Base-by-base conservation (phyloP, 257 asterid species). In the Primulina tabacum region DNA sequence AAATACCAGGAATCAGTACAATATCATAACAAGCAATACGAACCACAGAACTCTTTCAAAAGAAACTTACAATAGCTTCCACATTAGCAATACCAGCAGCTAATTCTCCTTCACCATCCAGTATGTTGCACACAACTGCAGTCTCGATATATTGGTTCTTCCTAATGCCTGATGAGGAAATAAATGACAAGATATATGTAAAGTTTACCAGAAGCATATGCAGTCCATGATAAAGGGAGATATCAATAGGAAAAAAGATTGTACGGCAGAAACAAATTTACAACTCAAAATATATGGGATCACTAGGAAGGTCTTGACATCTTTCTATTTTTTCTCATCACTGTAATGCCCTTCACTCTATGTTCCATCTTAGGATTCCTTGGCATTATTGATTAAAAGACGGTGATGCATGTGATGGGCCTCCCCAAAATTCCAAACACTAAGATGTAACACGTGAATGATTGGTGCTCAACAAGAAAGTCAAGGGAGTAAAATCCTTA, bases 41-140 rank as follows among this genome's bases (percentile, higher is more conserved):
- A 56, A 38, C 14, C 64, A 4, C 75, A 11, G 28, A n/a, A 66
- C 65, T 60, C 53, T 52, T 37, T 5, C 11, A 32, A 68, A 55
- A 30, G 17, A 59, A 70, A 80, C 95, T 82, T 82, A 90, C 99
- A 28, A 93, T 71, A 37, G 94, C 82, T 76, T 88, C 95, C 24
- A 88, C 92, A 70, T 92, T 82, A 77, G 99, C 97, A 34, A 93
- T 95, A 75, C 79, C 97, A 68, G 95, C 96, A 62, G 92, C 95
- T 81, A 90, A 60, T 73, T 93, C 99, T 71, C 99, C 99, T 77
- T 79, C 80, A 63, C 80, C 84, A 73, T 93, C 99, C 80, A 85
- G 90, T 65, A 90, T 77, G 71, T 86, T 82, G 88, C 92, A 82
- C 47, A 89, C 95, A 26, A 80, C 82, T 61, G 96, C 87, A 63